phyloP scores from a whole-genome alignment of 768 basidiomycete species.

The Mycena filopes region DNA sequence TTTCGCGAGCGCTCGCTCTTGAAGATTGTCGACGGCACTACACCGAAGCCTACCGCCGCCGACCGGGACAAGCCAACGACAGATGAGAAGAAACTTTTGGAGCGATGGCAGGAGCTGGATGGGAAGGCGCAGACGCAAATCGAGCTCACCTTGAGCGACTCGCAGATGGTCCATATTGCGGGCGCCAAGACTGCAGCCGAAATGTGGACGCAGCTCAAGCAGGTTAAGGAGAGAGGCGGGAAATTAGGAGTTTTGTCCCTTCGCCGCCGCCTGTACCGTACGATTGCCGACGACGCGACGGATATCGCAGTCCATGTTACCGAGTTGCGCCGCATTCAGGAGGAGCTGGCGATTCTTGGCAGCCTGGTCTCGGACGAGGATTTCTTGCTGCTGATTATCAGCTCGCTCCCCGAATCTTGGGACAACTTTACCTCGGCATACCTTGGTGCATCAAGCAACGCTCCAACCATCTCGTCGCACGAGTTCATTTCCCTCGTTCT shows the following conservation, averaged over 20 bases:
- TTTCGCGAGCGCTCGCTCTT: neutral
- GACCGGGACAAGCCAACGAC: neutral
- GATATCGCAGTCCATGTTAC: too few species aligned
- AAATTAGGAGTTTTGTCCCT: too few species aligned
- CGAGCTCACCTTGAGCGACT: slow-evolving; percentile 15
- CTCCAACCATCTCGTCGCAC: neutral
- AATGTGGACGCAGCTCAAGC: slow-evolving; percentile 19
- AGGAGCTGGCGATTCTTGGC: too few species aligned
- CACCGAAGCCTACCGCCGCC: neutral
- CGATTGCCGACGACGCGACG: too few species aligned
- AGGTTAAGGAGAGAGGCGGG: too few species aligned
- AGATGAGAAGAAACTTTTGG: neutral
- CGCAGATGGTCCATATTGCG: slow-evolving; percentile 15
- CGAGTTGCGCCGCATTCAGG: too few species aligned
- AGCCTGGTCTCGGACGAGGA: too few species aligned
- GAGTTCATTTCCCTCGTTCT: neutral
- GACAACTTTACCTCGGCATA: slow-evolving; percentile 3
- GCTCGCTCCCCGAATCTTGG: too few species aligned
- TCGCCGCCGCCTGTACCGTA: too few species aligned
- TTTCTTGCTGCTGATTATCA: too few species aligned
- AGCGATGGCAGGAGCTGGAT: too few species aligned
- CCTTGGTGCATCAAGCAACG: neutral
- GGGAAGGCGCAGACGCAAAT: too few species aligned
- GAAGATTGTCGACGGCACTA: neutral
- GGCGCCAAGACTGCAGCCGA: slow-evolving; percentile 17